These are phyloP conservation scores for Coemansia sp. DNA, from an alignment of 192 early-diverging fungal species.

Conservation along the genomic window DNA sequence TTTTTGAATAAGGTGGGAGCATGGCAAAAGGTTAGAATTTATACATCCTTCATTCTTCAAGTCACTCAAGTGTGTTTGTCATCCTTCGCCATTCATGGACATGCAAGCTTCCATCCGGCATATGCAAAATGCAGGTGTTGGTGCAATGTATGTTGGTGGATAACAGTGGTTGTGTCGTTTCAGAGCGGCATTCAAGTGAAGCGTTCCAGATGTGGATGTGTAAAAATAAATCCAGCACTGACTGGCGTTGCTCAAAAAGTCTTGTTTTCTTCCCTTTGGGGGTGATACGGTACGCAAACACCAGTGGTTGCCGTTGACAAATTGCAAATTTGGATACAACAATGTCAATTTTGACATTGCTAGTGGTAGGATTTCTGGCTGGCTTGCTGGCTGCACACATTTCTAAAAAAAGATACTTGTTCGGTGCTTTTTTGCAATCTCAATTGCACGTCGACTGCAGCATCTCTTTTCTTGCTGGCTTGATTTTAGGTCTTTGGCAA, in stretches of 20 bases:
- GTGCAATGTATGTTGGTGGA: not conserved
- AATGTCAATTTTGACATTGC: not conserved
- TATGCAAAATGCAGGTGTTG: not conserved
- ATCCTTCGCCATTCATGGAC: not conserved
- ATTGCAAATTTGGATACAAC: not conserved
- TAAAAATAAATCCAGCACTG: slow-evolving; percentile 21
- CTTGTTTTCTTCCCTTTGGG: slow-evolving; percentile 7
- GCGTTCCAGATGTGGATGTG: slow-evolving; percentile 26
- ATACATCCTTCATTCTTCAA: not conserved
- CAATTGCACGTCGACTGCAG: not conserved
- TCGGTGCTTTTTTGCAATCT: not conserved
- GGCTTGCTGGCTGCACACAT: not conserved
- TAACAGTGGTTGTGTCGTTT: not conserved
- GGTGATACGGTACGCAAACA: not conserved
- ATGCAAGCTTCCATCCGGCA: not conserved
- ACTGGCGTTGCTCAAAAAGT: not conserved
- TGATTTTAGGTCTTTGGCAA: not conserved
- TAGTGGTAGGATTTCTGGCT: not conserved
- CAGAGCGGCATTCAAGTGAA: slow-evolving; percentile 2
- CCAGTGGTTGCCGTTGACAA: not conserved
- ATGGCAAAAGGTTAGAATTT: slow-evolving; percentile 2
- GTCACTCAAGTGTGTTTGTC: not conserved
- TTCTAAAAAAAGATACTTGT: slow-evolving; percentile 2
- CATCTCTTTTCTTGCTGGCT: not conserved
- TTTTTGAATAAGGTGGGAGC: not conserved